These are phyloP conservation scores for Blepharisma undulans DNA, from an alignment of 169 alveolate genomes.

Conservation along the genomic window DNA sequence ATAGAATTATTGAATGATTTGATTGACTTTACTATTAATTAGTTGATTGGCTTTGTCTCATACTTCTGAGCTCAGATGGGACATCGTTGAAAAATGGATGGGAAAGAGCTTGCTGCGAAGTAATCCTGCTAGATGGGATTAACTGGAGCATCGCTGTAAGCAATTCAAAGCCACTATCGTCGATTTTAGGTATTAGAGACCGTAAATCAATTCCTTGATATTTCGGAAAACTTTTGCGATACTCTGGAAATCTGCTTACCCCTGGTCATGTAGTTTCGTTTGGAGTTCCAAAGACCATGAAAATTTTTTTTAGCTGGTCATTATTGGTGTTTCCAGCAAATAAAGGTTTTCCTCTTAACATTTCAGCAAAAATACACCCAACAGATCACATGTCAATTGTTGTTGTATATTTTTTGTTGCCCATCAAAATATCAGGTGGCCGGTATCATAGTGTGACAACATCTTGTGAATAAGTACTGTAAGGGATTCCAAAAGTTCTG, in stretches of 20 bases:
- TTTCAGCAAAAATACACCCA: slow-evolving; percentile 97
- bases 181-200: slow-evolving; percentile 75
- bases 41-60: neutral
- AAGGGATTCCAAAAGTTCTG: slow-evolving; percentile 85
- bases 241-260: slow-evolving; percentile 91
- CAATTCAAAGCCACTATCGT: slow-evolving; percentile 88
- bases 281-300: slow-evolving; percentile 96
- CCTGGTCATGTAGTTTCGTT: slow-evolving; percentile 91
- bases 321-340: slow-evolving; percentile 95
- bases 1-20: neutral
- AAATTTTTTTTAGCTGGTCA: slow-evolving; percentile 96
- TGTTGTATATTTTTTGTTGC: slow-evolving; percentile 96
- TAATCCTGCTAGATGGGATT: slow-evolving; percentile 93
- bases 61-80: neutral
- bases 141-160: slow-evolving; percentile 90
- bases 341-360: slow-evolving; percentile 96
- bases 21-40: neutral
- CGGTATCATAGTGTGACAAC: slow-evolving; percentile 99
- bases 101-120: slow-evolving; percentile 93
- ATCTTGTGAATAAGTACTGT: slow-evolving; percentile 87
- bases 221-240: slow-evolving; percentile 79
- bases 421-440: slow-evolving; percentile 99
- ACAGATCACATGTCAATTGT: slow-evolving; percentile 99
- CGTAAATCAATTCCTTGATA: slow-evolving; percentile 27
- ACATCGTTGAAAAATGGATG: slow-evolving; percentile 90